Percentiles rank a stretch among this genome's conserved stretches.
Evolutionary conservation across 352 stramenopile species (phyloP).

Genomic region (Phytophthora chlamydospora): DNA sequence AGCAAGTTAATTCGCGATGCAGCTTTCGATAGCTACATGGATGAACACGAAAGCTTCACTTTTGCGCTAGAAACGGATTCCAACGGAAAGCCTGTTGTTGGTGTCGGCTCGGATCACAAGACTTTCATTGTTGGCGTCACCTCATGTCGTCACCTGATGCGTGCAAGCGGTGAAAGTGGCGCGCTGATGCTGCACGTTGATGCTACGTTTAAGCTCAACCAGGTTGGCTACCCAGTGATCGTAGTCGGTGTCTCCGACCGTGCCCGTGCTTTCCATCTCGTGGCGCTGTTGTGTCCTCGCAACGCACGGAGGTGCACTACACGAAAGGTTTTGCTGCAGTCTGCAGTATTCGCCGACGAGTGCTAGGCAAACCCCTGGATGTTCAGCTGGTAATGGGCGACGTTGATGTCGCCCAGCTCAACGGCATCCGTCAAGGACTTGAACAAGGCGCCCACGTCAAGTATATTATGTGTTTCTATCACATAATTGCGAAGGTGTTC

Average conservation of each 20-base stretch:
- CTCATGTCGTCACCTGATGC: neutral
- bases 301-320: neutral
- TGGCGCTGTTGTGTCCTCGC: conserved; percentile 10
- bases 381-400: neutral
- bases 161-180: too few species aligned
- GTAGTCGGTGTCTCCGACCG: conserved; percentile 22
- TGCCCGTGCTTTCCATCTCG: conserved; percentile 17
- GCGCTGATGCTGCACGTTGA: conserved; percentile 19
- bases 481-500: conserved; percentile 1
- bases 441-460: neutral
- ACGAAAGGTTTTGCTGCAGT: neutral
- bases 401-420: neutral
- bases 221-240: conserved; percentile 6
- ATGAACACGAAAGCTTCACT: conserved; percentile 1
- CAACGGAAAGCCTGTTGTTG: neutral
- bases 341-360: neutral
- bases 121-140: conserved; percentile 9
- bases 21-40: neutral
- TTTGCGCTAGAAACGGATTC: conserved; percentile 8
- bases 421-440: neutral
- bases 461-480: conserved; percentile 6
- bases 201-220: conserved; percentile 25
- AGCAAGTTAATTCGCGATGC: neutral
- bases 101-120: neutral
- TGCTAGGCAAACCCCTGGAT: neutral